Evolutionary conservation across 2,329 filamentous ascomycete species (phyloP).

Genomic region (Calonectria ilicicola): DNA sequence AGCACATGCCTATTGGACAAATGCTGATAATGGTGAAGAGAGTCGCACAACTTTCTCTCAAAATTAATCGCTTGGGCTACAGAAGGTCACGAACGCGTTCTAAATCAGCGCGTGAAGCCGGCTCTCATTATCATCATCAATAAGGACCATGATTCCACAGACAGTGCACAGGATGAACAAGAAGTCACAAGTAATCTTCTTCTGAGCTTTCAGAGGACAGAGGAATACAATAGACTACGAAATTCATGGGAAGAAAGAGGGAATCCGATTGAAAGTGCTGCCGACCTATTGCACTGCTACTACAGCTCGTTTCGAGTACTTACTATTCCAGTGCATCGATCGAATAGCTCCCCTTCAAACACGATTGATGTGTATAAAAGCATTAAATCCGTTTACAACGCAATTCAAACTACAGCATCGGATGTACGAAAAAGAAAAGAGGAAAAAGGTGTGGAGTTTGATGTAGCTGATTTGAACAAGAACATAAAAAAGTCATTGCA

Average conservation of each 20-base stretch:
- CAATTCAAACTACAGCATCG: neutral
- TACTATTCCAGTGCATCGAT: neutral
- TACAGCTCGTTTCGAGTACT: slow-evolving; percentile 25
- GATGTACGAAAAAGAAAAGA: neutral
- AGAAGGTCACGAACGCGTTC: slow-evolving; percentile 18
- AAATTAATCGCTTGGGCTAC: slow-evolving; percentile 25
- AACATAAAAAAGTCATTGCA: slow-evolving; percentile 5
- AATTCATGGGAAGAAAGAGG: neutral
- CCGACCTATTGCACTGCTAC: slow-evolving; percentile 17
- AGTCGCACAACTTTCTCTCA: neutral
- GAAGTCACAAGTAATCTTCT: neutral
- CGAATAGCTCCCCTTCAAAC: neutral
- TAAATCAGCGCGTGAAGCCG: slow-evolving; percentile 16
- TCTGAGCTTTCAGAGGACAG: slow-evolving; percentile 13
- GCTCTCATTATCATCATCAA: slow-evolving; percentile 28
- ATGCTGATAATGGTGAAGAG: neutral
- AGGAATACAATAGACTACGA: neutral
- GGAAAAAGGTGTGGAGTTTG: neutral
- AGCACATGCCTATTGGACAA: neutral
- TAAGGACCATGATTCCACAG: neutral
- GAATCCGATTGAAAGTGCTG: neutral
- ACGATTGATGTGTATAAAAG: neutral
- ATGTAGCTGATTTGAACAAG: slow-evolving; percentile 14
- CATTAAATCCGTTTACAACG: slow-evolving; percentile 6
- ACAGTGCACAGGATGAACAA: neutral